A percentile compares a stretch with the other conserved stretches of the same genome.
phyloP scores from a whole-genome alignment of 352 stramenopile species.

The Pythium sp. region DNA sequence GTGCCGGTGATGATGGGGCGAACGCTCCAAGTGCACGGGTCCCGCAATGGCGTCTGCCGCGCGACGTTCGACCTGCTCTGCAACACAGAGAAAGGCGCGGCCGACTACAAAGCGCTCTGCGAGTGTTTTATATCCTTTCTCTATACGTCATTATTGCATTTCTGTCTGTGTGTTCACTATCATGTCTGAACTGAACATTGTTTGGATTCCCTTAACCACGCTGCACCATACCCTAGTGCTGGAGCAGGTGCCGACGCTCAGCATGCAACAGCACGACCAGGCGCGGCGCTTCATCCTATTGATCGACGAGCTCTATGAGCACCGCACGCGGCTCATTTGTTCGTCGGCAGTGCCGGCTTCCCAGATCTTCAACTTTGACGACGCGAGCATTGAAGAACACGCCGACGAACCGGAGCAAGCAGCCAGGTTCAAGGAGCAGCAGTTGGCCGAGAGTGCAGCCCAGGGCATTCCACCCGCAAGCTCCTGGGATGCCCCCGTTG shows the following conservation, averaged over 20 bases:
- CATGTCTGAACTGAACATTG: neutral
- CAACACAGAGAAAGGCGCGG: slow-evolving; percentile 89
- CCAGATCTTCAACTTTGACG: slow-evolving; percentile 75
- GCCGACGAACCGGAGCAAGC: slow-evolving; percentile 20
- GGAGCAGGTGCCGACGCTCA: slow-evolving; percentile 82
- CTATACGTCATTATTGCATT: neutral
- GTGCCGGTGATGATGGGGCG: slow-evolving; percentile 84
- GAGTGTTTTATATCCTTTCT: slow-evolving; percentile 66
- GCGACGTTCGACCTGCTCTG: slow-evolving; percentile 95
- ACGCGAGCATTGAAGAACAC: slow-evolving; percentile 26
- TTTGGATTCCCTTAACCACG: slow-evolving; percentile 1
- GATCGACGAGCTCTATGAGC: slow-evolving; percentile 97
- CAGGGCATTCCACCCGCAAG: slow-evolving; percentile 58
- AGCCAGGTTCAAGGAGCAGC: slow-evolving; percentile 42
- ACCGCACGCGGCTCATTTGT: slow-evolving; percentile 54
- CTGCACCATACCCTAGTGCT: slow-evolving; percentile 83
- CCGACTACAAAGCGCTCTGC: slow-evolving; percentile 94
- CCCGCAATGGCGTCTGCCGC: slow-evolving; percentile 42
- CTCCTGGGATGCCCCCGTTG: slow-evolving; percentile 64
- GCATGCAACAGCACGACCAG: slow-evolving; percentile 87
- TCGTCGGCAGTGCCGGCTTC: slow-evolving; percentile 40
- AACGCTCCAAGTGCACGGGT: slow-evolving; percentile 44
- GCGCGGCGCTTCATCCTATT: slow-evolving; percentile 96
- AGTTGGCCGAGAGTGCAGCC: slow-evolving; percentile 19
- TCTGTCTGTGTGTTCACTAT: neutral